A percentile compares a stretch with the other conserved stretches of the same genome.
phyloP scores from a whole-genome alignment of 768 basidiomycete genomes.

The Mycena venus region DNA sequence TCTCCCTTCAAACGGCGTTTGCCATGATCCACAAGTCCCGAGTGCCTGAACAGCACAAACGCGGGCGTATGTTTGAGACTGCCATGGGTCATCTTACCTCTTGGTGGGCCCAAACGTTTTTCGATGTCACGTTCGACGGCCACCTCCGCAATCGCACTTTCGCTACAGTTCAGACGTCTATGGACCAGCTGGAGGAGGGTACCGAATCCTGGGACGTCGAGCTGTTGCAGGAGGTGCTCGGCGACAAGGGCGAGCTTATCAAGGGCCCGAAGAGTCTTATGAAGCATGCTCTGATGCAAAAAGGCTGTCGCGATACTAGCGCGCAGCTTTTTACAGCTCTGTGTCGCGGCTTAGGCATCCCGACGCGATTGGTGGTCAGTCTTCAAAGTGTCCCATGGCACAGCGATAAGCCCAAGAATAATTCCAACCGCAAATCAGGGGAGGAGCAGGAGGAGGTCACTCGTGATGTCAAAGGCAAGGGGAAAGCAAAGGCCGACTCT shows the following conservation, averaged over 20 bases:
- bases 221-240: conserved; percentile 54
- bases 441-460: no score
- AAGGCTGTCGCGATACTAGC: conserved; percentile 87
- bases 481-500: conserved; percentile 30
- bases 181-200: conserved; percentile 26
- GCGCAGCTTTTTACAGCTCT: conserved; percentile 94
- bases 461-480: conserved; percentile 48
- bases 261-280: conserved; percentile 88
- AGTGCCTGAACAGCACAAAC: conserved; percentile 82
- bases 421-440: conserved; percentile 52
- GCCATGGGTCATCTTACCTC: conserved; percentile 79
- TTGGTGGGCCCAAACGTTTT: conserved; percentile 89
- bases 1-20: conserved; percentile 85
- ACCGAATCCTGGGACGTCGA: conserved; percentile 54
- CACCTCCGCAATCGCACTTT: conserved; percentile 84
- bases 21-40: conserved; percentile 84
- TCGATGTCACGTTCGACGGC: conserved; percentile 71
- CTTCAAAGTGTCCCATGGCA: conserved; percentile 96
- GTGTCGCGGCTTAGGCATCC: conserved; percentile 88
- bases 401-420: conserved; percentile 67
- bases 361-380: conserved; percentile 89
- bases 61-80: conserved; percentile 90
- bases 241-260: conserved; percentile 74
- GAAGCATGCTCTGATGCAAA: conserved; percentile 89
- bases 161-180: conserved; percentile 71